Percentiles rank a stretch among this genome's conserved stretches.
These are phyloP conservation scores for Suillus occidentalis DNA, from an alignment of 768 basidiomycete genomes.

Conservation along the genomic window DNA sequence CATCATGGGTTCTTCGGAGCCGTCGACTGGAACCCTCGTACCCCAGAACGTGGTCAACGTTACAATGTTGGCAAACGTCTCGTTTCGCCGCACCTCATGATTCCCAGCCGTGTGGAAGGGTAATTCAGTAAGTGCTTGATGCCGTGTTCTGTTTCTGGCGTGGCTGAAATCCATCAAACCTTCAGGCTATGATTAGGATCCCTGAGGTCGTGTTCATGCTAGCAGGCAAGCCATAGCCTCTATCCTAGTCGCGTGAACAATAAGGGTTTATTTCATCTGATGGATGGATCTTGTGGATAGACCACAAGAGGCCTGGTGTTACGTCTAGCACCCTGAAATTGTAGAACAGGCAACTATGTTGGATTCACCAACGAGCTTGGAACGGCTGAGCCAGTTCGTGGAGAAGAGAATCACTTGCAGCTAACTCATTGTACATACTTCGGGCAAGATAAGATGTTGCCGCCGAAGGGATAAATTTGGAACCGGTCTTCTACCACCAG, in stretches of 20 bases:
- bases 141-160: not conserved
- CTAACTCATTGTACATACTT: not conserved
- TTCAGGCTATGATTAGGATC: not conserved
- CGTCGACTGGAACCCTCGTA: not conserved
- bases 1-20: not conserved
- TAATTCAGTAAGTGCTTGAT: not conserved
- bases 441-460: not conserved
- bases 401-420: not conserved
- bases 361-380: not conserved
- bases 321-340: not conserved
- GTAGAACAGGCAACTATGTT: no score
- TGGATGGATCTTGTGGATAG: not conserved
- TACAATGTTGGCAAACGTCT: not conserved
- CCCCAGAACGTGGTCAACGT: constrained; percentile 3
- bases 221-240: not conserved
- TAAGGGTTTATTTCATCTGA: not conserved
- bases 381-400: not conserved
- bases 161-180: not conserved
- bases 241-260: not conserved
- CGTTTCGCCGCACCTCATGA: not conserved
- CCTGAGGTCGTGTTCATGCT: not conserved
- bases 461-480: not conserved
- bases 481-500: not conserved
- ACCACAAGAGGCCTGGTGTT: not conserved
- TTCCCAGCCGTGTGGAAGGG: not conserved